Base-by-base conservation (phyloP, 768 basidiomycete genomes). In the Tricholoma matsutake region DNA sequence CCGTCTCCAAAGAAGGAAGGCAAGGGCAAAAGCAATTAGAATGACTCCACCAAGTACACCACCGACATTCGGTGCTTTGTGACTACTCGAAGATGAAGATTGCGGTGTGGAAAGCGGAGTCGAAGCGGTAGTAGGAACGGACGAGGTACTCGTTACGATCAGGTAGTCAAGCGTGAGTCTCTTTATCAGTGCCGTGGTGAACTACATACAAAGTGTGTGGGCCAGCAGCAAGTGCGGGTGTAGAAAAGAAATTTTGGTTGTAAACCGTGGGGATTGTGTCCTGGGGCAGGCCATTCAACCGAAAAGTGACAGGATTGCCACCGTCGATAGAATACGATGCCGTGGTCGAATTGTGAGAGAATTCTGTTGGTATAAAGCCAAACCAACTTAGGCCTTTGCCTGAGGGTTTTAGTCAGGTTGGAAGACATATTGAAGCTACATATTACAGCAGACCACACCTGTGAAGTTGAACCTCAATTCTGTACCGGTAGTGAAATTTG, bases 281-380 rank as follows among this genome's bases (percentile, higher is more conserved):
- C 35, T 18, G 37, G 1, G 61, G 31, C 9, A 68, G 56, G 16
- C 71, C 72, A 1, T 34, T 22, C 4, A 69, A 59, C n/a, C 41
- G 6, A 67, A 72, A 52, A 10, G 55, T 31, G 20, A 61, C 22
- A 45, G 68, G 58, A 2, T 54, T 7, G 43, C 52, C 54, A 2
- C 65, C 67, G 59, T 76, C 73, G 47, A 76, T 68, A 1, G 67
- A 57, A 60, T 73, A 76, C 31, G 63, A 66, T 16, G 64, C 73
- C 0, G 64, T 59, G 11, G 65, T 65, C 9, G 69, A 11, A 18
- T 58, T 63, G 32, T 66, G 62, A 16, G 71, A 63, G 2, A 72
- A 63, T 35, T 68, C 67, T 2, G 49, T 54, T 13, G 72, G 69
- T 25, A 72, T 63, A 20, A 64, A 70, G 28, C 69, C 72, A 14